Evolutionary conservation across 2,329 filamentous ascomycete genomes (phyloP), one percentile per base, ranked within the genome.

Genomic region (Clarireedia hainanense): DNA sequence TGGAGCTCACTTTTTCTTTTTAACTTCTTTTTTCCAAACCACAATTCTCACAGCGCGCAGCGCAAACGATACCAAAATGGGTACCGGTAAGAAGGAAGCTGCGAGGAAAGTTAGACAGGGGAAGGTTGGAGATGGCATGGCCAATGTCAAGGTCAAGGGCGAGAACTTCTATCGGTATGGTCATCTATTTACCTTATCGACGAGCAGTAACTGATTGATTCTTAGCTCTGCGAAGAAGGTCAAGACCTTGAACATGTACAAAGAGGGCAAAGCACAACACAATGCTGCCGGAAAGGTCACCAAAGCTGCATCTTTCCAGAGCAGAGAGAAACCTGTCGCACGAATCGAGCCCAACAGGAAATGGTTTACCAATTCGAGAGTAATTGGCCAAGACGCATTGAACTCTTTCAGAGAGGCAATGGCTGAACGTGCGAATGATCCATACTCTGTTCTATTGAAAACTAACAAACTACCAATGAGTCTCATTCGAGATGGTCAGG

Each of bases 391-490:
- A 70, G 89, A 95, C 70, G 89, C 90, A 3, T 78, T 97, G 60
- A 82, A 81, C 46, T 84, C 88, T 2, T 99, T 99, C 74, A 85
- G 94, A 60, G 86, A 91, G 58, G 94, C 94, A 26, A 92, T 99
- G 73, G 89, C 89, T 43, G 91, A 95, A 72, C 88, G 91, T 72
- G 85, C 89, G 52, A 85, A 85, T 17, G 91, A 99, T 68, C 94
- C 94, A 0, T 96, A 96, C 72, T 86, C 88, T 58, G 94, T 96
- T 58, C 81, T 97, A n/a, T 78, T 99, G 61, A 96, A 96, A 76
- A 88, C 88, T 63, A 97, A 97, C 74, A 97, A 97, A 76, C 80
- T 99, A 49, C 94, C 94, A 42, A 92, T 99, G 90, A 92, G 85
- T 64, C 75, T 99, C 70, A 95, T 99, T 68, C 81, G 84, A 59